Conservation (phyloP, 2,329 filamentous ascomycete genomes). For the Sporothrix dimorphospora region DNA sequence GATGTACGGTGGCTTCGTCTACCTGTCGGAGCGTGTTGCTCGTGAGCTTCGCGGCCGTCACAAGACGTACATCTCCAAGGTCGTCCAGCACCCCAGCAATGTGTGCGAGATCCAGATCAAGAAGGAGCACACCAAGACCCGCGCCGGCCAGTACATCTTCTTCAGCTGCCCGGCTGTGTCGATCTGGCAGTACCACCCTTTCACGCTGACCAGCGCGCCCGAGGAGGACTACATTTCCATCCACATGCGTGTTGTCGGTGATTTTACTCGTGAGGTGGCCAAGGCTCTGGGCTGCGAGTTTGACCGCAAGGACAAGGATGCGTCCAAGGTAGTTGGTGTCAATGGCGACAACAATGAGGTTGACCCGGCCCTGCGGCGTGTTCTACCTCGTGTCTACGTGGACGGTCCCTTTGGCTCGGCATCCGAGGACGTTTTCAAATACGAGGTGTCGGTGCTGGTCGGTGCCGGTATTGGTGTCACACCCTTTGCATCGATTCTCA, state of each 20-base stretch:
- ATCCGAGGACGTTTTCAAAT: constrained; percentile 89
- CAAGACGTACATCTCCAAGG: constrained; percentile 85
- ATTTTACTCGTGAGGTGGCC: constrained; percentile 75
- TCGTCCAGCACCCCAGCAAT: constrained; percentile 86
- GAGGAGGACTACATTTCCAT: constrained; percentile 91
- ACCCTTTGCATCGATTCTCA: constrained; percentile 84
- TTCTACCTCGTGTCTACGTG: constrained; percentile 78
- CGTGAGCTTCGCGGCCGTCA: constrained; percentile 79
- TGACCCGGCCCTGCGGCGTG: constrained; percentile 70
- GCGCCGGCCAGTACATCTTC: constrained; percentile 86
- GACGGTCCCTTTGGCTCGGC: constrained; percentile 85
- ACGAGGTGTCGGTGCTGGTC: constrained; percentile 77
- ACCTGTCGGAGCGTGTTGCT: constrained; percentile 76
- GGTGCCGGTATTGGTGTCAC: constrained; percentile 84
- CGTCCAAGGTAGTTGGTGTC: constrained; percentile 71
- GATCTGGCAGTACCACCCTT: constrained; percentile 87
- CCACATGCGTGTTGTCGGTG: constrained; percentile 79
- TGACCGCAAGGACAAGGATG: constrained; percentile 58
- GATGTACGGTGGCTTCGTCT: constrained; percentile 79
- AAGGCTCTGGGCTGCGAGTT: constrained; percentile 76
- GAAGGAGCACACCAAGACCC: constrained; percentile 82
- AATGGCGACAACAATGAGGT: constrained; percentile 62
- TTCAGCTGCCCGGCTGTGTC: constrained; percentile 85
- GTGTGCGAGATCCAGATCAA: constrained; percentile 92
- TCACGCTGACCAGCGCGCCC: constrained; percentile 82